These are phyloP conservation scores for Penicillium steckii DNA, from an alignment of 495 filamentous ascomycete genomes.

Conservation along the genomic window DNA sequence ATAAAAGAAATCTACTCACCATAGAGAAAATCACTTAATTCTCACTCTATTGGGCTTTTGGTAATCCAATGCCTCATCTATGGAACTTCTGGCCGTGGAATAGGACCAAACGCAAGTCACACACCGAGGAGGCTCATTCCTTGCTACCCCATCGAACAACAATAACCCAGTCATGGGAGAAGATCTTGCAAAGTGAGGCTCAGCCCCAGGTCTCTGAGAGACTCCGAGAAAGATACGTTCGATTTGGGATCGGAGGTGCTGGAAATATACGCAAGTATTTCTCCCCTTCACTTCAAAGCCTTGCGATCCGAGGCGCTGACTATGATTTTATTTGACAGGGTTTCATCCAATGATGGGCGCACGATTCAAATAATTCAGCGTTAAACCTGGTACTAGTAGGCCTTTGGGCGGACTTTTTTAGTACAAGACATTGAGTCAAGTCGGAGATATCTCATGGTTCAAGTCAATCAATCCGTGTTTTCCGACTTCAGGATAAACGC, in stretches of 20 bases:
- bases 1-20: too few relatives aligned
- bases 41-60: neutral
- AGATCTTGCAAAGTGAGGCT: neutral
- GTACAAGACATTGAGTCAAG: too few relatives aligned
- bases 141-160: slow-evolving; percentile 7
- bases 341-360: slow-evolving; percentile 14
- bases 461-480: too few relatives aligned
- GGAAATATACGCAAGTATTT: slow-evolving; percentile 39
- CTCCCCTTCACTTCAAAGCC: slow-evolving; percentile 5
- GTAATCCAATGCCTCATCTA: slow-evolving; percentile 14
- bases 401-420: too few relatives aligned
- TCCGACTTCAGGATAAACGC: too few relatives aligned
- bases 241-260: slow-evolving; percentile 40
- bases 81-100: slow-evolving; percentile 19
- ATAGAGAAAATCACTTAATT: neutral
- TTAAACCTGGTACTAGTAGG: too few relatives aligned
- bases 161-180: slow-evolving; percentile 10
- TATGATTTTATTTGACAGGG: slow-evolving; percentile 10
- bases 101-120: slow-evolving; percentile 12
- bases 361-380: neutral
- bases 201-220: neutral
- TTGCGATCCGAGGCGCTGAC: neutral
- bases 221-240: slow-evolving; percentile 30
- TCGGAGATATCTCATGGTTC: too few relatives aligned
- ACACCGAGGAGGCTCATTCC: slow-evolving; percentile 12